Evolutionary conservation across 1,139 yeast species (phyloP), one percentile per base, ranked within the genome.

Genomic region (Trichomonascaceae sp.): DNA sequence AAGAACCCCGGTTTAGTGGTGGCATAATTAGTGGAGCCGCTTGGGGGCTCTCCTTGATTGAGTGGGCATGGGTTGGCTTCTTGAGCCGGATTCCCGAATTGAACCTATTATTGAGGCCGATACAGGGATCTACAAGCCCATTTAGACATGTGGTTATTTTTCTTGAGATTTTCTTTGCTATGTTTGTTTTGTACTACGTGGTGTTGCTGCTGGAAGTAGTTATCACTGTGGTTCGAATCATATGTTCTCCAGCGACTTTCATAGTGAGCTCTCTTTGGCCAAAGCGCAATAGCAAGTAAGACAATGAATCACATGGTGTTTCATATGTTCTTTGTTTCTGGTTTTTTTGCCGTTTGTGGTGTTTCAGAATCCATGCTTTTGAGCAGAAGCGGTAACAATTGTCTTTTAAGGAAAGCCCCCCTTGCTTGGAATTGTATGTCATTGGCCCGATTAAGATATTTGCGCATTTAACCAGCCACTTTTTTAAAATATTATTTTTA

Each of bases 181-280:
- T 58, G 54, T 53, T 56, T 52, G 54, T 54, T 20, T 45, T 51
- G 20, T 60, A 58, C 50, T 58, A 57, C 24, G 52, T 54, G 22
- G 49, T 60, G n/a, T 32, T 55, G 32, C 43, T 60, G 19, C 45
- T 58, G n/a, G 60, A 58, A 47, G 57, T 55, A 22, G 49, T 58
- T 9, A 55, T 60, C 55, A 49, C 56, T 10, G 51, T 60, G 41
- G 43, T 60, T 50, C 53, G 57, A 50, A 53, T 53, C 44, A 52
- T 60, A 41, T 60, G 62, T 53, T 57, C 61, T 15, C 62, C 62
- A 10, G 61, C 58, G 15, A 57, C 58, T 39, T 47, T 57, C 19
- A 45, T 60, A 17, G 45, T 49, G 20, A 39, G 43, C 45, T 48
- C 50, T 12, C 38, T 48, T 13, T 36, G 41, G 41, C 8, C 15